These are phyloP conservation scores for Leishmania aethiopica DNA, from an alignment of 208 protist species.

Conservation along the genomic window DNA sequence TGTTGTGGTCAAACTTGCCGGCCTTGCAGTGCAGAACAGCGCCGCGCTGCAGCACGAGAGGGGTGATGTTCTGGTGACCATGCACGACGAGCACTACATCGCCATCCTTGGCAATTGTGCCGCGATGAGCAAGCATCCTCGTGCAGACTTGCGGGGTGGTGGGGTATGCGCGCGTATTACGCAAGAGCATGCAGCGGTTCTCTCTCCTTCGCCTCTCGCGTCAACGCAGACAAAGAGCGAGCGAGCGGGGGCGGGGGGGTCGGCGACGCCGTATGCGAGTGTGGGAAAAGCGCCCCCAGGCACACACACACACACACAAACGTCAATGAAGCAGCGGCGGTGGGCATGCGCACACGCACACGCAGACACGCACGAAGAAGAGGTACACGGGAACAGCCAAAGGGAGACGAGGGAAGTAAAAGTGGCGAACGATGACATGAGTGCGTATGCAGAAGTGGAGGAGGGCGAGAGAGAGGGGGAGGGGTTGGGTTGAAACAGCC, in stretches of 20 bases:
- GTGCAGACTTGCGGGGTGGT: background rate
- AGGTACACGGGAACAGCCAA: background rate
- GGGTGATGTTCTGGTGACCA: slow-evolving; percentile 66
- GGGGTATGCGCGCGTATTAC: background rate
- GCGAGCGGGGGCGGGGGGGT: background rate
- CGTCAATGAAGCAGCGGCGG: background rate
- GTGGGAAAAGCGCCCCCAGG: background rate
- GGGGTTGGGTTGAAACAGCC: background rate
- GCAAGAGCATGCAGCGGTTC: background rate
- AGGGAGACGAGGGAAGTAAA: background rate
- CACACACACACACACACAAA: background rate
- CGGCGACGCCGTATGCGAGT: background rate
- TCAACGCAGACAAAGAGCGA: background rate
- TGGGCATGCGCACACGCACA: background rate
- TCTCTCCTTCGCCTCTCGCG: background rate
- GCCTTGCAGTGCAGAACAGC: slow-evolving; percentile 81
- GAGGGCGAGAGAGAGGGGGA: background rate
- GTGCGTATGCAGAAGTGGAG: background rate
- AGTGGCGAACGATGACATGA: background rate
- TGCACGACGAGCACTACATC: slow-evolving; percentile 80
- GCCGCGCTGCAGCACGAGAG: slow-evolving; percentile 60
- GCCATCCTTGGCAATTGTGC: slow-evolving; percentile 59
- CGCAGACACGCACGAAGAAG: background rate
- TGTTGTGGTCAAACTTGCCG: slow-evolving; percentile 82
- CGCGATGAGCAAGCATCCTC: slow-evolving; percentile 54